Evolutionary conservation across 208 protist species (phyloP), one percentile per base, ranked within the genome.

Genomic region (Acanthamoeba royreba): DNA sequence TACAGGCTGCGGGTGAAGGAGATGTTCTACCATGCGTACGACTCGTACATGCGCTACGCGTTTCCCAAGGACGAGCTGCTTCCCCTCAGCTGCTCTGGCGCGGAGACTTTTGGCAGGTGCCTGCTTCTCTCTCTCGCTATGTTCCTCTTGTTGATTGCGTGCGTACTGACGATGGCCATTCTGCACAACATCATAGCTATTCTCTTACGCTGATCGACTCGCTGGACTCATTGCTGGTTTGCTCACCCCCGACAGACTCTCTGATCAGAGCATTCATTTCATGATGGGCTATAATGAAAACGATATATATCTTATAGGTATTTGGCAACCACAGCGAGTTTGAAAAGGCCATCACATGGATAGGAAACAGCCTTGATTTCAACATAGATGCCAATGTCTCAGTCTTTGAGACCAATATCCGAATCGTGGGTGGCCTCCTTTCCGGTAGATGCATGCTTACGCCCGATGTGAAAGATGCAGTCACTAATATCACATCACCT

Each of bases 401-500:
- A 5, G 97, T 98, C 13, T 99, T 99, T 92, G 98, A 98, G 93
- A 98, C 97, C 31, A 98, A 97, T 74, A 98, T 98, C 86, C 95
- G 98, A 42, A 94, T 98, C 0, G 63, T 99, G 7, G 98, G 98
- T 22, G 98, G 98, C 42, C 94, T 98, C 7, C 94, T 98, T 11
- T 95, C 95, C 1, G 49, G 49, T 58, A 28, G 33, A 13, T 15
- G 33, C n/a, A n/a, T n/a, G 31, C 53, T n/a, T n/a, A n/a, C n/a
- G n/a, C n/a, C n/a, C n/a, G n/a, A n/a, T n/a, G n/a, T n/a, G n/a
- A n/a, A n/a, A n/a, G n/a, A n/a, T n/a, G n/a, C n/a, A n/a, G n/a
- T n/a, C n/a, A n/a, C 49, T n/a, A n/a, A n/a, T n/a, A n/a, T n/a
- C n/a, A n/a, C n/a, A n/a, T n/a, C n/a, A n/a, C n/a, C n/a, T n/a